Percentiles rank a stretch among this genome's conserved stretches.
phyloP scores from a whole-genome alignment of 2,329 filamentous ascomycete genomes.

The Ascochyta viciae-villosae region DNA sequence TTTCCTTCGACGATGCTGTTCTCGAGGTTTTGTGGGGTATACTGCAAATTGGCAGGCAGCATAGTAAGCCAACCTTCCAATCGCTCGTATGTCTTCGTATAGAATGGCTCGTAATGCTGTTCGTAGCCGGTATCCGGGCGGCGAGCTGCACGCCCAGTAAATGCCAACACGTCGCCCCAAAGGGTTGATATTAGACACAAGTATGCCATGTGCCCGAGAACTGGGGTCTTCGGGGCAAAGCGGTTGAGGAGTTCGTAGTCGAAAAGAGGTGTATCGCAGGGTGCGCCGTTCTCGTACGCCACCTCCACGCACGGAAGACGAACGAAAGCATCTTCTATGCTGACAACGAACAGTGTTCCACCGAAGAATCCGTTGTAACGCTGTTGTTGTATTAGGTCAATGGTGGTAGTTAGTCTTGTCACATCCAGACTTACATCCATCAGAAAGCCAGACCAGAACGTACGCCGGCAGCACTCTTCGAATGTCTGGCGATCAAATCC shows the following conservation, averaged over 20 bases:
- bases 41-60: constrained; percentile 63
- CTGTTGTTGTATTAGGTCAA: constrained; percentile 45
- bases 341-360: constrained; percentile 61
- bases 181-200: constrained; percentile 68
- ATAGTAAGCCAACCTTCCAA: constrained; percentile 66
- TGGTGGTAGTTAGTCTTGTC: constrained; percentile 39
- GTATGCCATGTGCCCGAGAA: constrained; percentile 63
- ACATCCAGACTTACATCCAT: constrained; percentile 64
- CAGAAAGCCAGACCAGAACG: constrained; percentile 75
- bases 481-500: constrained; percentile 65
- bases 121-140: constrained; percentile 53
- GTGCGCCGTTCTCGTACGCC: constrained; percentile 67
- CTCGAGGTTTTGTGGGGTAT: constrained; percentile 65
- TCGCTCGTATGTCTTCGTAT: constrained; percentile 59
- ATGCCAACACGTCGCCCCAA: constrained; percentile 70
- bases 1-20: constrained; percentile 61
- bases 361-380: constrained; percentile 66
- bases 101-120: constrained; percentile 59
- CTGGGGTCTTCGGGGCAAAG: constrained; percentile 38
- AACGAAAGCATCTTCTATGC: constrained; percentile 70
- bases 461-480: constrained; percentile 72
- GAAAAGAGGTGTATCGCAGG: constrained; percentile 67
- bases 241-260: constrained; percentile 58
- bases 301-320: constrained; percentile 68
- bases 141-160: constrained; percentile 62